Percentiles rank a stretch among this genome's conserved stretches.
These are phyloP conservation scores for Apiospora kogelbergensis DNA, from an alignment of 2,329 filamentous ascomycete species.

Conservation along the genomic window DNA sequence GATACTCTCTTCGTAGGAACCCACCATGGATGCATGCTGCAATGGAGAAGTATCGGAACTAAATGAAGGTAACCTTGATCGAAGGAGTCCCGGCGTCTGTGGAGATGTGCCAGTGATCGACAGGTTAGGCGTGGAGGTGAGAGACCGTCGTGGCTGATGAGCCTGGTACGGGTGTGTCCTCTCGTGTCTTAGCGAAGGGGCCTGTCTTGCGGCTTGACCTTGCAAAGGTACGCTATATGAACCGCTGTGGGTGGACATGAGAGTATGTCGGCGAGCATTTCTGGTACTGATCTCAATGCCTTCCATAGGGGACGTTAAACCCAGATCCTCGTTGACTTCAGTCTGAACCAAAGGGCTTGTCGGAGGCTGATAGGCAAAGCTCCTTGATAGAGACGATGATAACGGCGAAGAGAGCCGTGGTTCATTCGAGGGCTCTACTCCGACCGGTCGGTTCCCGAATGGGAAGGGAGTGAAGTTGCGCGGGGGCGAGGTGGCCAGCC, in stretches of 20 bases:
- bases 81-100: conserved; percentile 50
- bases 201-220: conserved; percentile 28
- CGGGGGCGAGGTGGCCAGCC: conserved; percentile 58
- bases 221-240: conserved; percentile 42
- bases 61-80: conserved; percentile 67
- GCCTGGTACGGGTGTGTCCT: conserved; percentile 68
- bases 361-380: conserved; percentile 81
- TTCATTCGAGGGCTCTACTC: background rate
- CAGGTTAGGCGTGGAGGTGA: conserved; percentile 60
- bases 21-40: conserved; percentile 93
- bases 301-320: conserved; percentile 57
- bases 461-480: conserved; percentile 49
- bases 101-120: conserved; percentile 42
- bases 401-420: conserved; percentile 52
- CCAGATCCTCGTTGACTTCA: conserved; percentile 77
- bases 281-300: conserved; percentile 47
- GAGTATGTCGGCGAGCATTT: conserved; percentile 64
- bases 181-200: conserved; percentile 56
- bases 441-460: conserved; percentile 34
- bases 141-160: conserved; percentile 74
- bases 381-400: conserved; percentile 73
- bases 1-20: conserved; percentile 97
- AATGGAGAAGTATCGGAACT: conserved; percentile 73
- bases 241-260: conserved; percentile 60
- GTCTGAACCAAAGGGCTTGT: conserved; percentile 92